Base-by-base conservation (phyloP, 2,329 filamentous ascomycete species). In the Fusarium palustre region DNA sequence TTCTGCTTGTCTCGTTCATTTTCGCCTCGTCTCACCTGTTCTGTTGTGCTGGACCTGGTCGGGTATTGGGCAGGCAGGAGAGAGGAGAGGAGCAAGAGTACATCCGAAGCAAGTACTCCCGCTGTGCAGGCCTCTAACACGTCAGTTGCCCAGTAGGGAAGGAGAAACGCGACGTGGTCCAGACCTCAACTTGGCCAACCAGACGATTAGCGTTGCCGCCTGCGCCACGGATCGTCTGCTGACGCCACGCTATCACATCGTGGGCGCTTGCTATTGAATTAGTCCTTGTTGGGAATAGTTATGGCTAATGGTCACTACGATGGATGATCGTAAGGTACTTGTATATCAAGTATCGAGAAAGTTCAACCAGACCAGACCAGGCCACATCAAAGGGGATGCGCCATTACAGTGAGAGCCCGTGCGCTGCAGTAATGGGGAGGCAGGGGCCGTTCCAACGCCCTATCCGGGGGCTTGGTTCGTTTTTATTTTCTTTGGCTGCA, bases 161-260 rank as follows among this genome's bases (percentile, higher is more conserved):
- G 38, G 39, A 55, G 52, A 31, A 39, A 36, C 38, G 39, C 38
- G 45, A 58, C 36, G 30, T 45, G 50, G 54, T 41, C 62, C 39
- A 55, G 66, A 22, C 66, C 63, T 33, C 60, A 45, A 33, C 34
- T 47, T 59, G 36, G 33, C 67, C 63, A 68, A 66, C 63, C 64
- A 41, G 46, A 55, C 45, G 38, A 20, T 53, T 28, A 38, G 52
- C 33, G 24, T 50, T 58, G 55, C 53, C 64, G 64, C 64, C 64
- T 65, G 53, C 68, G 68, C 68, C 68, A 69, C 68, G 48, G 47
- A 43, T 15, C 25, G 22, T 42, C 50, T 39, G 64, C 59, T 71
- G 64, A 58, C 64, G 68, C 68, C 68, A 71, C 55, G 46, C 59
- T 55, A 71, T 70, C 68, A 71, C 68, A 61, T 50, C 31, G 45